Evolutionary conservation across 805 yeast genomes (phyloP).

Genomic region (Pichia nanzhaoensis): DNA sequence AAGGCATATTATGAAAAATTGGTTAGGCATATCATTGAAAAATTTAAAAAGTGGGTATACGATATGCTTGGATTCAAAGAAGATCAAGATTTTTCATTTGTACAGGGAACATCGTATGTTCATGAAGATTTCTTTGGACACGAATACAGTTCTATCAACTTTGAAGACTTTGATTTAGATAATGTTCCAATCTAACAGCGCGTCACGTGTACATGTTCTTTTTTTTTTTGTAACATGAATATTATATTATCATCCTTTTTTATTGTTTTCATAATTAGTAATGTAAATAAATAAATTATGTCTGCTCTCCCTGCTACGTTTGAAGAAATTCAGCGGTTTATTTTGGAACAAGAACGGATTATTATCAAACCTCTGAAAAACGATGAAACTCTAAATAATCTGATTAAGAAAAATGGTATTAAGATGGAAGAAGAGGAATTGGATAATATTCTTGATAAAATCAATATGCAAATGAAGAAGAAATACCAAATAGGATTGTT

Average conservation of each 20-base stretch:
- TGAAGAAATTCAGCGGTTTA: slow-evolving; percentile 21
- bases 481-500: slow-evolving; percentile 21
- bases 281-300: background rate
- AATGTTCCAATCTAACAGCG: slow-evolving; percentile 1
- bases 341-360: slow-evolving; percentile 21
- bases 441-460: background rate
- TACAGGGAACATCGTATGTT: background rate
- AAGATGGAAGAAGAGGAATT: slow-evolving; percentile 10
- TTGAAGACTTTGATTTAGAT: slow-evolving; percentile 9
- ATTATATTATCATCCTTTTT: background rate
- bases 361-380: slow-evolving; percentile 16
- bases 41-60: slow-evolving; percentile 8
- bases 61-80: background rate
- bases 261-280: background rate
- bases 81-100: background rate
- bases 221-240: background rate
- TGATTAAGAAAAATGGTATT: slow-evolving; percentile 9
- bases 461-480: slow-evolving; percentile 8
- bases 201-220: background rate
- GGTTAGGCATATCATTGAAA: background rate
- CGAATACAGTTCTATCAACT: slow-evolving; percentile 2
- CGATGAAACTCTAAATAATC: slow-evolving; percentile 13
- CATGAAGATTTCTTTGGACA: slow-evolving; percentile 10
- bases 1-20: background rate
- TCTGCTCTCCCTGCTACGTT: slow-evolving; percentile 16